Evolutionary conservation across 495 filamentous ascomycete genomes (phyloP).

Genomic region (Lophiotrema nucula): DNA sequence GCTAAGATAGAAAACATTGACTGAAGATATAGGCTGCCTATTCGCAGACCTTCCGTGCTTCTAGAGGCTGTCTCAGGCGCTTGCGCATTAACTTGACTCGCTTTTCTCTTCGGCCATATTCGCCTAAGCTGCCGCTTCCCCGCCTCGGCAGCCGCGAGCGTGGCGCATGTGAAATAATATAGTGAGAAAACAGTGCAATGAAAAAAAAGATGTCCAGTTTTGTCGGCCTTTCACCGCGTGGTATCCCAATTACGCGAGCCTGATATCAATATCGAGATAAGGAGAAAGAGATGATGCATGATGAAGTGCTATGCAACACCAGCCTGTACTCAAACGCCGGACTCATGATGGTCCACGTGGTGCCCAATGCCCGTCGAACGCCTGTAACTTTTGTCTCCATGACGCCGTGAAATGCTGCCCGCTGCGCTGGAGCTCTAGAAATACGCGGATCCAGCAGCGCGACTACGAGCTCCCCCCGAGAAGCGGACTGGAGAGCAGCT

Average conservation of each 20-base stretch:
- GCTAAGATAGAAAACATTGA: no score
- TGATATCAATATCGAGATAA: no score
- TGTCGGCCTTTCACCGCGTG: not conserved
- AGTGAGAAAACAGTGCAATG: slow-evolving; percentile 12
- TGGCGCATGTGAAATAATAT: not conserved
- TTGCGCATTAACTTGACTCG: slow-evolving; percentile 26
- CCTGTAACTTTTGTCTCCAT: slow-evolving; percentile 34
- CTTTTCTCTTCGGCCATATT: slow-evolving; percentile 30
- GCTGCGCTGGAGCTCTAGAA: slow-evolving; percentile 2
- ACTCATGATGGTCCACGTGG: slow-evolving; percentile 27
- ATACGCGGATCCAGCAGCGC: slow-evolving; percentile 7
- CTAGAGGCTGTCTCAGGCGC: slow-evolving; percentile 22
- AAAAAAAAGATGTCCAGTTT: not conserved
- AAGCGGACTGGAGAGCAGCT: slow-evolving; percentile 13
- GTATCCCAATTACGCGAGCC: not conserved
- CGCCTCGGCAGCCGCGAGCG: slow-evolving; percentile 21
- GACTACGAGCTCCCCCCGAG: slow-evolving; percentile 22
- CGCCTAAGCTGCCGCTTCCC: slow-evolving; percentile 24
- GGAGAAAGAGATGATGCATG: slow-evolving; percentile 21
- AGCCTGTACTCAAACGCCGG: slow-evolving; percentile 34
- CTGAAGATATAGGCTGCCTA: no score
- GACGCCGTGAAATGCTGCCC: slow-evolving; percentile 37
- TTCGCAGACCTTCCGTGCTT: not conserved
- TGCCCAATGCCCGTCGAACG: slow-evolving; percentile 33
- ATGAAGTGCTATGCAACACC: slow-evolving; percentile 30